A percentile compares a stretch with the other conserved stretches of the same genome.
phyloP scores from a whole-genome alignment of 2,329 filamentous ascomycete species.

The Leptographium procerum region DNA sequence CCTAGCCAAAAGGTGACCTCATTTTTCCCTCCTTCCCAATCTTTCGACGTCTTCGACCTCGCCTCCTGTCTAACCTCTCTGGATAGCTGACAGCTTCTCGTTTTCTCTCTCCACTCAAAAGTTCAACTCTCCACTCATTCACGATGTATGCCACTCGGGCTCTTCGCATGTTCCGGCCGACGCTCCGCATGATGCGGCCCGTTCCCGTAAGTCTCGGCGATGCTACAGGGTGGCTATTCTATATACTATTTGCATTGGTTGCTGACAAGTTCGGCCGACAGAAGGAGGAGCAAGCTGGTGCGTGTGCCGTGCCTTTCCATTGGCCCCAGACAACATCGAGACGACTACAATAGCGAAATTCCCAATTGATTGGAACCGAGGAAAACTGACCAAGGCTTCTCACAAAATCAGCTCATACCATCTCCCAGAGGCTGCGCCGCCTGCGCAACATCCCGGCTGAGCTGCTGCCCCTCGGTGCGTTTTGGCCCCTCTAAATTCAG shows the following conservation, averaged over 20 bases:
- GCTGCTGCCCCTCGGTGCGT: conserved; percentile 85
- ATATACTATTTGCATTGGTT: too few species aligned
- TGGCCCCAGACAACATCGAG: conserved; percentile 7
- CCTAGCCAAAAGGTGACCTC: conserved; percentile 10
- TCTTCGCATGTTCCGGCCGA: conserved; percentile 57
- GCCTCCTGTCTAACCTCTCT: neutral
- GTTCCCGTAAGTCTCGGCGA: conserved; percentile 53
- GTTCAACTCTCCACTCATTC: neutral
- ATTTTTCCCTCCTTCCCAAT: conserved; percentile 7
- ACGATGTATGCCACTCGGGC: conserved; percentile 53
- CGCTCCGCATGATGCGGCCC: conserved; percentile 55
- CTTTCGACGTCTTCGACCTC: neutral
- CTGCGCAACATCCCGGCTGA: conserved; percentile 87
- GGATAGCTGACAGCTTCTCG: too few species aligned
- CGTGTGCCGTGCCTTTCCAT: conserved; percentile 21
- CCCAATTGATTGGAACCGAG: neutral
- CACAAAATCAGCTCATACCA: conserved; percentile 64
- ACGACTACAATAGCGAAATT: neutral
- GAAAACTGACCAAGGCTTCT: neutral
- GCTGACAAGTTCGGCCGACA: conserved; percentile 20
- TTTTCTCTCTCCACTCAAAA: neutral
- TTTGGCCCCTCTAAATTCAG: conserved; percentile 6
- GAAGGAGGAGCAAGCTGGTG: conserved; percentile 60
- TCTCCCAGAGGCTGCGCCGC: conserved; percentile 87
- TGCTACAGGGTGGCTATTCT: neutral